Conservation (phyloP, 768 basidiomycete genomes). For the Epithele typhae region DNA sequence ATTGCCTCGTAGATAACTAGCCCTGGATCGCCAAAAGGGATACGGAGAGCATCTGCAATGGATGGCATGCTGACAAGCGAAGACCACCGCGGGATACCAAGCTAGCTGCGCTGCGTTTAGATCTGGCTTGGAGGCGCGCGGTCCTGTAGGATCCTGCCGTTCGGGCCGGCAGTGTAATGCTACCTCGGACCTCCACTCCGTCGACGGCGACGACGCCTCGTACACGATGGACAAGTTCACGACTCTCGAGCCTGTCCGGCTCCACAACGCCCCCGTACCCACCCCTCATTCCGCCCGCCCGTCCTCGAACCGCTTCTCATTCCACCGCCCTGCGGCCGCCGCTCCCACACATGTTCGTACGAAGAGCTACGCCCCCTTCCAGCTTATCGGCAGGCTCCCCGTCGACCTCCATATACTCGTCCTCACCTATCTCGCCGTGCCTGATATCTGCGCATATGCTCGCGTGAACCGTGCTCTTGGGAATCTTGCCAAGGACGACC, state of each 20-base stretch:
- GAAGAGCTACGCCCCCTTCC: constrained; percentile 21
- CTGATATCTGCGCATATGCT: constrained; percentile 77
- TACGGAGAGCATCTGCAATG: too few relatives aligned
- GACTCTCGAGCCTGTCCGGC: constrained; percentile 65
- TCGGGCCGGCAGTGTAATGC: too few relatives aligned
- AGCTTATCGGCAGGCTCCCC: constrained; percentile 74
- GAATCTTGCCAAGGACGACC: constrained; percentile 62
- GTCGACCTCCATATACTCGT: constrained; percentile 72
- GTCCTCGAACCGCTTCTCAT: constrained; percentile 13
- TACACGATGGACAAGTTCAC: constrained; percentile 89
- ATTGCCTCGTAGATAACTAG: too few relatives aligned
- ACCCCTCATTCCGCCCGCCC: constrained; percentile 8
- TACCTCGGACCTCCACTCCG: too few relatives aligned
- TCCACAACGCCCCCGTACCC: constrained; percentile 17
- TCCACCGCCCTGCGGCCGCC: constrained; percentile 12
- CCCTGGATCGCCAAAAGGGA: too few relatives aligned
- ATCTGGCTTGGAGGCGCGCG: too few relatives aligned
- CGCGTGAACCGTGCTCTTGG: constrained; percentile 61
- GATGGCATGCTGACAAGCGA: too few relatives aligned
- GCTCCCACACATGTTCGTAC: constrained; percentile 12
- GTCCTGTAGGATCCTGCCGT: too few relatives aligned
- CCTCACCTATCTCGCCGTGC: constrained; percentile 68
- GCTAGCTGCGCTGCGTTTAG: too few relatives aligned
- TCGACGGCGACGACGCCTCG: too few relatives aligned
- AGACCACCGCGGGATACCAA: too few relatives aligned